Evolutionary conservation across 441 rosid genomes (phyloP), one percentile per base, ranked within the genome.

Genomic region (Arabidopsis lyrata): DNA sequence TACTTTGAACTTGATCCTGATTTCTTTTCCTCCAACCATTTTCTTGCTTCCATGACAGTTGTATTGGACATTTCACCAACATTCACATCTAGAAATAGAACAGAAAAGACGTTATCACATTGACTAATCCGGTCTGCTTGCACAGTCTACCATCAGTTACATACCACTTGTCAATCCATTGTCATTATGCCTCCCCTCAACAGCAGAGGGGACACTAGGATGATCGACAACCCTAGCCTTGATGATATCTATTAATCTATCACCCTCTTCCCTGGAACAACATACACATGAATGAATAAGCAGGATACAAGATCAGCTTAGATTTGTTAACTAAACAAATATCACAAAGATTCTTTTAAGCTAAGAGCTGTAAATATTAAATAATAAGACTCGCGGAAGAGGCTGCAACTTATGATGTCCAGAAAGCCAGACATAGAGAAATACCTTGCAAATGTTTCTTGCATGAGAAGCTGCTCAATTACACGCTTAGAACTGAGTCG

Each of bases 391-490:
- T 54, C 54, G 20, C 42, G 20, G 53, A 16, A 48, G 47, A 68
- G 57, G 49, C 24, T 45, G 61, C 53, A 27, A 73, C 24, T 66
- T 29, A 65, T 55, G 45, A 63, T 13, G 61, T 18, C 36, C 55
- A 63, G 44, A 66, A 73, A 57, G 56, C 16, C 52, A 39, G 20
- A 48, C 73, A 66, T 5, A 36, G 24, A 24, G 64, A 74, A 77
- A 76, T 87, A 95, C 98, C 99, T 84, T 24, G 97, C 85, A 79
- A 88, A 92, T 15, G 87, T 88, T 82, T 88, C 95, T 81, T 80
- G 86, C 90, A 80, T 67, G 58, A 95, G 86, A 77, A 95, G 85
- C 78, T 69, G 89, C 81, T 87, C 99, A 79, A 95, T 91, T 64
- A 85, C 80, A 74, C 68, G 78, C 85, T 90, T 92, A 71, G 87